Base-by-base conservation (phyloP, 371 early-diverging fungal genomes). In the Mortierella sp. region DNA sequence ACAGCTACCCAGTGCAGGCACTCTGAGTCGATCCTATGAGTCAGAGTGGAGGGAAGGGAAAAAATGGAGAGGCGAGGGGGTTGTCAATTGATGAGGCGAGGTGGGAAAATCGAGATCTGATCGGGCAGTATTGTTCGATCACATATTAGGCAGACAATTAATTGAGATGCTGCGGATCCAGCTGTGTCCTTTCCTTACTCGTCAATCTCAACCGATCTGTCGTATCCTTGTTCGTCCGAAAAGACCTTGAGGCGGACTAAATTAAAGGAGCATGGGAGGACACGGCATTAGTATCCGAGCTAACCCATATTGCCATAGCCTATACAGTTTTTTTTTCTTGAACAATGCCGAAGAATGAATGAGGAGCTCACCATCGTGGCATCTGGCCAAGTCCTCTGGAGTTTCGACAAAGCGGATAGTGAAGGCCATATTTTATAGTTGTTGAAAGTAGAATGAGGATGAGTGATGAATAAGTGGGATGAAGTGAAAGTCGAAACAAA, bases 1-100 rank as follows among this genome's bases (percentile, higher is more conserved):
- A 75, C 61, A 16, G 73, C 85, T 22, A 85, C 69, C 85, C 85
- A 85, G 43, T 85, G 85, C 31, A 77, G 66, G 39, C 81, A 80
- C 39, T 80, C 67, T 13, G 69, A 37, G 58, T 85, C 85, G 40
- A 80, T 75, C 5, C 85, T 85, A 64, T 44, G 19, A n/a, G 16
- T n/a, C 14, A 65, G 53, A 37, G 10, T 68, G n/a, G 40, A 66
- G 24, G 34, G 68, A 47, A 19, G 13, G 8, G n/a, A 26, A 9
- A 2, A 26, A 26, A 66, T 16, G 16, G 48, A 16, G n/a, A 22
- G 16, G 2, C n/a, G 5, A 24, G 22, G 45, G 11, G 16, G 0
- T 43, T 22, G 52, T n/a, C n/a, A n/a, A n/a, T n/a, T n/a, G n/a
- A n/a, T n/a, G n/a, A n/a, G n/a, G n/a, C n/a, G n/a, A n/a, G n/a